phyloP scores from a whole-genome alignment of 331 rosid species.

The Rosa hybrid region DNA sequence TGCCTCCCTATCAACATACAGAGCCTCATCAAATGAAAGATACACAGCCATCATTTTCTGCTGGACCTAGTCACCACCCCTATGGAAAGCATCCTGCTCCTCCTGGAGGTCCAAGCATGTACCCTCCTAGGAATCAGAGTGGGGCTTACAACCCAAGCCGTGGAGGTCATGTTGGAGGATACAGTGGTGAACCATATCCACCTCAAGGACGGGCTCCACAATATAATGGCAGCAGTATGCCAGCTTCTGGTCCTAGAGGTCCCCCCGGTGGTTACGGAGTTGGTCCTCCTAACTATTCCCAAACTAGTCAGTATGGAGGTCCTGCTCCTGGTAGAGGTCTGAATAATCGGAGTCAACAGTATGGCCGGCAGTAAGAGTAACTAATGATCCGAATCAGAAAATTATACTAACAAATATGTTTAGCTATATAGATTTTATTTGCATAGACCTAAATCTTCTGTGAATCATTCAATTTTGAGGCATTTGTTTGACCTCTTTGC shows the following conservation, averaged over 20 bases:
- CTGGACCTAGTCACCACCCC: conserved; percentile 58
- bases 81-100: conserved; percentile 64
- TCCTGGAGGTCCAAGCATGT: conserved; percentile 58
- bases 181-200: conserved; percentile 62
- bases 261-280: conserved; percentile 52
- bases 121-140: conserved; percentile 58
- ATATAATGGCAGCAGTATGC: conserved; percentile 54
- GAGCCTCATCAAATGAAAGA: conserved; percentile 45
- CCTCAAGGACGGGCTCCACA: conserved; percentile 68
- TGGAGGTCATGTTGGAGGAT: conserved; percentile 56
- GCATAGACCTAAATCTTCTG: neutral
- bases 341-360: conserved; percentile 16
- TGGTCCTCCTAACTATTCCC: conserved; percentile 43
- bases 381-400: neutral
- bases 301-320: conserved; percentile 26
- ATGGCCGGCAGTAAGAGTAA: conserved; percentile 20
- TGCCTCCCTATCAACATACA: conserved; percentile 61
- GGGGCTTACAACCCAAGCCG: conserved; percentile 52
- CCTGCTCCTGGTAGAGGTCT: conserved; percentile 21
- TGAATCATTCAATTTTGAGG: conserved; percentile 6
- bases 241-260: conserved; percentile 63
- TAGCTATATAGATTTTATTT: neutral
- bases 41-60: conserved; percentile 51
- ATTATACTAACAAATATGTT: neutral
- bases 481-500: neutral